Evolutionary conservation across 768 basidiomycete genomes (phyloP), one percentile per base, ranked within the genome.

Genomic region (Lentinula aciculospora): DNA sequence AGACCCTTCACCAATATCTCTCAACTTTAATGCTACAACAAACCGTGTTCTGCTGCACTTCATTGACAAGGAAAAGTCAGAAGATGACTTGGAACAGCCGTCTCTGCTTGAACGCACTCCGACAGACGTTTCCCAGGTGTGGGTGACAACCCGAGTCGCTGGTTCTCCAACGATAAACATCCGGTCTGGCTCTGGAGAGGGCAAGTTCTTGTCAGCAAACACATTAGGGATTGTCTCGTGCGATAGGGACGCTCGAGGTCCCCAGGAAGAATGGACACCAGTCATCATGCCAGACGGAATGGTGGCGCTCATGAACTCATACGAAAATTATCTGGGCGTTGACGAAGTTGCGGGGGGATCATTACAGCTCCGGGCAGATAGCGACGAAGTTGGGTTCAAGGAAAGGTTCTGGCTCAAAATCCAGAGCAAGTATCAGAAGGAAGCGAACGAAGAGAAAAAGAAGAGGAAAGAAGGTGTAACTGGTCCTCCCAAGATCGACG

Each of bases 241-340:
- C 44, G 88, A 92, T 67, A 78, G 90, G 46, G 94, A 97, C 66
- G 94, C 94, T 27, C 81, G 94, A 31, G 94, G 94, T 1, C 89
- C 91, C 3, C 92, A 96, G 70, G 94, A 97, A 70, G 94, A 95
- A 70, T 97, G 93, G 91, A 89, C 88, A 3, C 88, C 93, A 15
- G 81, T 92, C 25, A 74, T 94, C 57, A 71, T 91, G 23, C 83
- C 89, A 9, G 90, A 59, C 60, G 91, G 90, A 40, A 91, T 93
- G 87, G 83, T 89, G 48, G 88, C 90, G 6, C 88, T 94, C 67
- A 85, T 86, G 83, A 93, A 87, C 70, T 78, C 91, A 9, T 94
- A 95, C 65, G 92, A 94, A 67, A 95, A 88, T 66, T 94, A 91
- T 69, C 80, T 97, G 44, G 71, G 83, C 53, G 75, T 95, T 42